phyloP scores from a whole-genome alignment of 352 stramenopile species.

The Phytopythium delawarense region DNA sequence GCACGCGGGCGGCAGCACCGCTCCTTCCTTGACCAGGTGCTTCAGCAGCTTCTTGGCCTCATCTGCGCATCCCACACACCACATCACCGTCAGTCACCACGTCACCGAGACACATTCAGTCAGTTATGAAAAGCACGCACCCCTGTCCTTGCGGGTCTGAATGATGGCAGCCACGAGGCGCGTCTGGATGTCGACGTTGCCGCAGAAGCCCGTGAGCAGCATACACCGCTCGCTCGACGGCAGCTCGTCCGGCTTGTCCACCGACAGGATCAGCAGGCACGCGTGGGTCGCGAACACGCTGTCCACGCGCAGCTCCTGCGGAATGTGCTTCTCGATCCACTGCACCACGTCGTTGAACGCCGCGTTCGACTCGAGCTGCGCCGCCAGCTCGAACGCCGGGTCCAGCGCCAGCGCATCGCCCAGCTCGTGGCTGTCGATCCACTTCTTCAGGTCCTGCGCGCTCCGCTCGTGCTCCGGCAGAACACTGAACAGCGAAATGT shows the following conservation, averaged over 20 bases:
- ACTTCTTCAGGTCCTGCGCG: conserved; percentile 50
- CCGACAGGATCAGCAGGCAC: conserved; percentile 62
- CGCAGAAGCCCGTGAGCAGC: conserved; percentile 71
- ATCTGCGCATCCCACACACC: conserved; percentile 25
- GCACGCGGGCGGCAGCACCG: conserved; percentile 42
- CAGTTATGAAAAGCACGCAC: conserved; percentile 21
- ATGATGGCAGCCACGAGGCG: conserved; percentile 60
- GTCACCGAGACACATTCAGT: conserved; percentile 7
- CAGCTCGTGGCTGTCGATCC: conserved; percentile 63
- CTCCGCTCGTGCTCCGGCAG: conserved; percentile 53
- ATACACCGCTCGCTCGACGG: conserved; percentile 58
- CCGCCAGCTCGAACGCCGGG: conserved; percentile 50
- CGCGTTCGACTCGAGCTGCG: conserved; percentile 33
- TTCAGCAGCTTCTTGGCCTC: conserved; percentile 62
- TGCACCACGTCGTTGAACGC: conserved; percentile 47
- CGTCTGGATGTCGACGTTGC: conserved; percentile 55
- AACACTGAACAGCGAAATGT: conserved; percentile 48
- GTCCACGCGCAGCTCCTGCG: conserved; percentile 42
- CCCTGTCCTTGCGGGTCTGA: conserved; percentile 54
- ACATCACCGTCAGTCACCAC: conserved; percentile 9
- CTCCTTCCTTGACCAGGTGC: conserved; percentile 65
- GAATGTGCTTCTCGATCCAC: conserved; percentile 57
- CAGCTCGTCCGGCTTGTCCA: conserved; percentile 44
- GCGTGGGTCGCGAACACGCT: conserved; percentile 56
- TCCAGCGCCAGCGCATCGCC: conserved; percentile 52